Base-by-base conservation (phyloP, 176 grass and related monocot species). In the Rhipidocladum racemiflorum region DNA sequence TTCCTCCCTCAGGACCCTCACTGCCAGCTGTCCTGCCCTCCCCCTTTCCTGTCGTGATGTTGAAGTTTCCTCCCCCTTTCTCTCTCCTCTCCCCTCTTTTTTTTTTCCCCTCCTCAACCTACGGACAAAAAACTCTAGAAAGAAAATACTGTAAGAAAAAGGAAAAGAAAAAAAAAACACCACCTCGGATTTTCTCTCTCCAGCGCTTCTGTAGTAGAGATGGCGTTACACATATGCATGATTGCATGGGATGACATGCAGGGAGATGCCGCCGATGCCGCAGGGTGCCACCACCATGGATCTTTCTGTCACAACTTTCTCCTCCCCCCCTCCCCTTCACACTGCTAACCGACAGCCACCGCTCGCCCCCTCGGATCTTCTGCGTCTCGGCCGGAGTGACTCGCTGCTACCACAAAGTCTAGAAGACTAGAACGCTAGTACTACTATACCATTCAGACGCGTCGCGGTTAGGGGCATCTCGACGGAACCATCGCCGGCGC, bases 11-110 rank as follows among this genome's bases (percentile, higher is more conserved):
- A n/a, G n/a, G n/a, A n/a, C n/a, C n/a, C n/a, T 91, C 91, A 63
- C 78, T 88, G 94, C 94, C 86, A 97, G 94, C 89, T 94, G 94
- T 92, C 91, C 49, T 83, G 32, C 85, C 39, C 45, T n/a, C 27
- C n/a, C 15, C 83, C 83, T 84, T 70, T 84, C 68, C 79, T 90
- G 94, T 97, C 94, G 94, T 97, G 89, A 93, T 70, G 91, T 85
- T 91, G 89, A 97, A 93, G 94, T 86, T 90, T 93, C 89, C 84
- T 77, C 83, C 27, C 44, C 25, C 0, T 56, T 12, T 50, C 66
- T 72, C 20, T 70, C 70, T 53, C 40, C 16, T 63, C 9, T 64
- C 27, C 3, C 0, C 11, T 17, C 1, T 0, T 17, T n/a, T n/a
- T 0, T 5, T 27, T 13, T 10, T 13, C 4, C 23, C 23, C 16